phyloP scores from a whole-genome alignment of 108 stramenopile species.

The Seminavis robusta region DNA sequence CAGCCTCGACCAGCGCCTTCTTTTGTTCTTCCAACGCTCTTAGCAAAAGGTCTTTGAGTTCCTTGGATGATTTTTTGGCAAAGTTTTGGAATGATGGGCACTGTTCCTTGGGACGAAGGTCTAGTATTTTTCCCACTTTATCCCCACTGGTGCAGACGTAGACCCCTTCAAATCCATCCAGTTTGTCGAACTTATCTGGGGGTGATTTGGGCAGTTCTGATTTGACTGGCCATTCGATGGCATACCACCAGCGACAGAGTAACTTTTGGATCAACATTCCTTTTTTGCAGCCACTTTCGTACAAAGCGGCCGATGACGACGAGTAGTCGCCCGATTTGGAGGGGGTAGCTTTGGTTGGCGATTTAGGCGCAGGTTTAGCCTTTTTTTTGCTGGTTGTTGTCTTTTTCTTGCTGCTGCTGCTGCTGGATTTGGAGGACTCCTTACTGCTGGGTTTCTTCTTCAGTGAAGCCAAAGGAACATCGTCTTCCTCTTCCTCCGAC shows the following conservation, averaged over 20 bases:
- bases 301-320: constrained; percentile 46
- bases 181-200: constrained; percentile 75
- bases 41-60: constrained; percentile 62
- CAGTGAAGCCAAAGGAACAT: constrained; percentile 53
- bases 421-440: constrained; percentile 18
- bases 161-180: constrained; percentile 94
- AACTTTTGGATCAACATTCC: constrained; percentile 86
- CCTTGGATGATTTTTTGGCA: constrained; percentile 56
- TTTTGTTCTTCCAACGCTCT: constrained; percentile 70
- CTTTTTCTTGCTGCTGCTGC: constrained; percentile 33
- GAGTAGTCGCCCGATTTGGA: constrained; percentile 29
- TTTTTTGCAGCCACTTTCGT: constrained; percentile 53
- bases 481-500: constrained; percentile 52
- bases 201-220: constrained; percentile 40
- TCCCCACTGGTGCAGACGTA: constrained; percentile 80
- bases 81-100: constrained; percentile 72
- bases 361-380: constrained; percentile 31
- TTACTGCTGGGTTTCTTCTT: constrained; percentile 17
- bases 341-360: constrained; percentile 15
- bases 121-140: constrained; percentile 72
- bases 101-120: constrained; percentile 51
- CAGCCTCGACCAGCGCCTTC: constrained; percentile 50
- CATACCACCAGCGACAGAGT: constrained; percentile 95
- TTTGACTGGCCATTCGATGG: constrained; percentile 83
- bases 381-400: constrained; percentile 23